Percentiles rank a stretch among this genome's conserved stretches.
Conservation (phyloP, 176 grass and related monocot genomes). For the Juncus inflexus region DNA sequence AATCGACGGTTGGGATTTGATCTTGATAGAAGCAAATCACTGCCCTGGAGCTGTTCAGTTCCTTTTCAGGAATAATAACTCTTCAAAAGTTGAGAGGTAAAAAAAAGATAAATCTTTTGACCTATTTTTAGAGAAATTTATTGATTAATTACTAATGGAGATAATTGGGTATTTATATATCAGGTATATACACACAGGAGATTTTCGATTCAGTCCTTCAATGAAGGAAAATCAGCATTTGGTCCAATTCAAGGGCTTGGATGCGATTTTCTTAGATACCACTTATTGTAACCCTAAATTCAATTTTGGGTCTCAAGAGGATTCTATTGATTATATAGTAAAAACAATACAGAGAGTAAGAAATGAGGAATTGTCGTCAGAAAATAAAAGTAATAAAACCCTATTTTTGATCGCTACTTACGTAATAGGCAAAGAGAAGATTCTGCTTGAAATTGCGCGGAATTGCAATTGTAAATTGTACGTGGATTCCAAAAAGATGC, state of each 20-base stretch:
- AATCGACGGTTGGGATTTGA: constrained; percentile 60
- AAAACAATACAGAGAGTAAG: constrained; percentile 46
- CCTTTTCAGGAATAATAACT: constrained; percentile 49
- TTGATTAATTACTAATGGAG: neutral
- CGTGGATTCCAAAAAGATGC: constrained; percentile 78
- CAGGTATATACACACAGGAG: constrained; percentile 63
- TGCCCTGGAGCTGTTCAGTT: constrained; percentile 89
- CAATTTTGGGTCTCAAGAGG: constrained; percentile 65
- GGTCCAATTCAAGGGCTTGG: constrained; percentile 56
- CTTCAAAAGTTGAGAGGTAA: constrained; percentile 39
- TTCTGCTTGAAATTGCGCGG: constrained; percentile 73
- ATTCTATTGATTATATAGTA: constrained; percentile 68
- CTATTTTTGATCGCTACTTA: constrained; percentile 75
- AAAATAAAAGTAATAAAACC: constrained; percentile 42
- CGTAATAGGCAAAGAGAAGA: constrained; percentile 88
- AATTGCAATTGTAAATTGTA: constrained; percentile 60
- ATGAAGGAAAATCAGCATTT: constrained; percentile 61
- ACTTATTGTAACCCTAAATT: constrained; percentile 91
- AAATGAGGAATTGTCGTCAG: constrained; percentile 37
- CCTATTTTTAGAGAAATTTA: too few species aligned
- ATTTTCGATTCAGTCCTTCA: constrained; percentile 59
- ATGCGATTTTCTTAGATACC: constrained; percentile 82
- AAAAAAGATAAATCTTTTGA: neutral
- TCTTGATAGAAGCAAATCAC: constrained; percentile 76
- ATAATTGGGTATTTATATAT: neutral